Base-by-base conservation (phyloP, 148 eudicot genomes). In the Camellia japonica region DNA sequence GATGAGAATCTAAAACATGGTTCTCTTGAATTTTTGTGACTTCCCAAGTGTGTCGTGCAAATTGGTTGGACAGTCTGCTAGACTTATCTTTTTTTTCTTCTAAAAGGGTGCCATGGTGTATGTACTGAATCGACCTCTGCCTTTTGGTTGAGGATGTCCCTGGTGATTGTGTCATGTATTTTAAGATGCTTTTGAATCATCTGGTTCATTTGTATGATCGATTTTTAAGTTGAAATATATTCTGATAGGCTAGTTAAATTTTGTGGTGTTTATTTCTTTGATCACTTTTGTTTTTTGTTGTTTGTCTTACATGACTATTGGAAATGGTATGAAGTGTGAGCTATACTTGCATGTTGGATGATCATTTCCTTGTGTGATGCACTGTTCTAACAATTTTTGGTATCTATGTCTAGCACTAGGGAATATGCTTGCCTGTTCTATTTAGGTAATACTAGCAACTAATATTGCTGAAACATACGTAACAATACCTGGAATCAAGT, bases 391-490 rank as follows among this genome's bases (percentile, higher is more conserved):
- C 66, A 52, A 20, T 54, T 23, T 43, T 3, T 18, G 18, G 38
- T 42, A 3, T 60, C 51, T 19, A 18, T 75, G 78, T 42, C 4
- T 49, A 23, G 23, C 18, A 16, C 7, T 46, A 64, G 77, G 75
- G 78, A 42, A 78, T 81, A 69, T 71, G 41, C 42, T 74, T 64
- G 3, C n/a, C 43, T 80, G 66, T 74, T 76, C 49, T 75, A 38
- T 85, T 42, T 78, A 96, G 98, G 98, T 96, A 20, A 89, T 96
- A 82, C 79, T 96, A 83, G 99, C 99, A 71, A 96, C 99, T 75
- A 96, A 96, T 88, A 92, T 96, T 88, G 99, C 99, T 47, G 98
- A 96, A 85, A 93, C 98, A 79, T 96, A 98, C 3, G 97, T 96
- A 70, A 96, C 99, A 66, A 96, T 96, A 83, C 97, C 99, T 79